Conservation (phyloP, 1,139 yeast genomes). For the Yueomyces sp. region DNA sequence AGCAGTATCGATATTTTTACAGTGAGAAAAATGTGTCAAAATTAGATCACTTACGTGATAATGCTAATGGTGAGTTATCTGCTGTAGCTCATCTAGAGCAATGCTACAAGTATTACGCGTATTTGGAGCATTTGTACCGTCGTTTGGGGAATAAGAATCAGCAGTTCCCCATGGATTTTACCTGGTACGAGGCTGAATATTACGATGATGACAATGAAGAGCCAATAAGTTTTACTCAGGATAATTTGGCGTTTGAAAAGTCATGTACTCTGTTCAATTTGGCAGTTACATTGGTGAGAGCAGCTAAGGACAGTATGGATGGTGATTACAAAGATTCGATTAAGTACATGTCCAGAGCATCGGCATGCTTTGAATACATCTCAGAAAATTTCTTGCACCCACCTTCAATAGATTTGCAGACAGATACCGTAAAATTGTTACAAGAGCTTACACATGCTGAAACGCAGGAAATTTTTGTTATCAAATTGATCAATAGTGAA, state of each 20-base stretch:
- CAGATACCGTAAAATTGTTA: conserved; percentile 56
- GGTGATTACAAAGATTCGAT: conserved; percentile 48
- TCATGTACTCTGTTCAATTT: conserved; percentile 72
- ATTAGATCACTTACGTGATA: conserved; percentile 18
- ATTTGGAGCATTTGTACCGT: conserved; percentile 65
- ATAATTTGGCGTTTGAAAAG: conserved; percentile 76
- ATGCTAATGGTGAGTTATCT: conserved; percentile 36
- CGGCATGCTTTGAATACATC: conserved; percentile 64
- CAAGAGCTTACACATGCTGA: conserved; percentile 65
- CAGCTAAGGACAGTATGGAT: conserved; percentile 29
- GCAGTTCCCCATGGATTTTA: conserved; percentile 50
- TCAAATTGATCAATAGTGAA: conserved; percentile 40
- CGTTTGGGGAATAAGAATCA: conserved; percentile 54
- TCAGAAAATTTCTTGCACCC: conserved; percentile 82
- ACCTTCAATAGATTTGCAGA: conserved; percentile 68
- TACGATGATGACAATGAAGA: conserved; percentile 20
- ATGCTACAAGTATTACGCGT: conserved; percentile 65
- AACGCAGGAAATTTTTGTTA: conserved; percentile 72
- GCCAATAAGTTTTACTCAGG: conserved; percentile 42
- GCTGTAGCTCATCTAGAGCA: conserved; percentile 35
- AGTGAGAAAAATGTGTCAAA: conserved; percentile 17
- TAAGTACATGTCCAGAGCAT: conserved; percentile 57
- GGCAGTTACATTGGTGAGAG: conserved; percentile 42
- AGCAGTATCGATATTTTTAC: conserved; percentile 22
- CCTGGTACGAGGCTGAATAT: conserved; percentile 65